Percentiles rank a stretch among this genome's conserved stretches.
Evolutionary conservation across 345 rosid genomes (phyloP).

Genomic region (Acer campestre): DNA sequence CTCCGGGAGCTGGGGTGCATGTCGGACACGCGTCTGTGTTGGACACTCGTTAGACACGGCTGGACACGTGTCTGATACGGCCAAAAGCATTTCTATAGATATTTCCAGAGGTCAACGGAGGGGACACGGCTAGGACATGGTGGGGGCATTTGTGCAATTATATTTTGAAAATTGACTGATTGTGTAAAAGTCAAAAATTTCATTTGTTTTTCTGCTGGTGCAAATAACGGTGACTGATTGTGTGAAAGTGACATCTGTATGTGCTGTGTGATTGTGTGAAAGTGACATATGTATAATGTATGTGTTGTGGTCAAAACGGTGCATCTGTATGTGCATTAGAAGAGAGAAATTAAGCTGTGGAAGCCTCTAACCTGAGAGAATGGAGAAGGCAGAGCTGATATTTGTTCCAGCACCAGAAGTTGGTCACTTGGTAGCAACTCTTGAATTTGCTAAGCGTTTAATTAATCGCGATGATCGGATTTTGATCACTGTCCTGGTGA

Average conservation of each 20-base stretch:
- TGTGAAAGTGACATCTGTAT: background rate
- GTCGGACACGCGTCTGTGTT: no score
- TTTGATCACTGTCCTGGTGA: conserved; percentile 31
- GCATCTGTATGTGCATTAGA: background rate
- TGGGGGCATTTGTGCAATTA: no score
- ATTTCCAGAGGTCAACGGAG: no score
- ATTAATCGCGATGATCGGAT: conserved; percentile 36
- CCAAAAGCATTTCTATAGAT: no score
- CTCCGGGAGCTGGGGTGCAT: background rate
- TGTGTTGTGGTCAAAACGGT: background rate
- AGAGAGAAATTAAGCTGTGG: background rate
- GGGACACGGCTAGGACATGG: no score
- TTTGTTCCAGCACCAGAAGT: conserved; percentile 33
- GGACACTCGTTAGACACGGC: no score
- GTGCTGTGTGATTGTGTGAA: no score
- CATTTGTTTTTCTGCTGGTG: background rate
- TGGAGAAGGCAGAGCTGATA: conserved; percentile 38
- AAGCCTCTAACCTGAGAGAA: conserved; percentile 14
- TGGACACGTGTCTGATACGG: no score
- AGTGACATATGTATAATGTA: no score
- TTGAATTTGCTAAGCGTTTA: conserved; percentile 51
- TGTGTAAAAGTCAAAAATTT: no score
- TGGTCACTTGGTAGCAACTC: conserved; percentile 50
- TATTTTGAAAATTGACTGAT: no score
- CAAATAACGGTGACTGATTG: background rate